Evolutionary conservation across 257 asterid genomes (phyloP).

Genomic region (Dorcoceras hygrometricum): DNA sequence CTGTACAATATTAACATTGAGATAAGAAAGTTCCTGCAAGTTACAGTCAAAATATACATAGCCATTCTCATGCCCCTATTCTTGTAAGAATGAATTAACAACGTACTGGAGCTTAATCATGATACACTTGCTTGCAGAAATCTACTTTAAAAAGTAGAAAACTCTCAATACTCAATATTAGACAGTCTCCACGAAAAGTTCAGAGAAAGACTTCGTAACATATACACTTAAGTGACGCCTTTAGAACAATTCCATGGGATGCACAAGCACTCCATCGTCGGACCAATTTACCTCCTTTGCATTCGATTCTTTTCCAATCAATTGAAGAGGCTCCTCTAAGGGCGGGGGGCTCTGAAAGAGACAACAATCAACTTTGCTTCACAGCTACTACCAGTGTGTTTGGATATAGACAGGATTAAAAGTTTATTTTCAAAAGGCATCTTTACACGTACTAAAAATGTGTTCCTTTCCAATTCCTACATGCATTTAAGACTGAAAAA

Average conservation of each 20-base stretch:
- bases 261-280: conserved; percentile 73
- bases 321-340: conserved; percentile 62
- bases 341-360: conserved; percentile 77
- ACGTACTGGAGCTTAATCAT: background rate
- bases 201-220: background rate
- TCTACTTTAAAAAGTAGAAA: background rate
- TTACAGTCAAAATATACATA: no score
- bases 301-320: conserved; percentile 62
- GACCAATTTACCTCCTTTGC: conserved; percentile 63
- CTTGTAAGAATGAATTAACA: background rate
- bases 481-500: background rate
- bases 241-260: conserved; percentile 69
- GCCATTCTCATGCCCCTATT: background rate
- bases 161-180: background rate
- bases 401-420: background rate
- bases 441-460: background rate
- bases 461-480: no score
- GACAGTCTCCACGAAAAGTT: background rate
- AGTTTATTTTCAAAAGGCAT: background rate
- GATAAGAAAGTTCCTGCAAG: background rate
- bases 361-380: background rate
- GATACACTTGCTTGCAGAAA: background rate
- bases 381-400: background rate
- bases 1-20: background rate
- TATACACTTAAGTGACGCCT: conserved; percentile 26